Base-by-base conservation (phyloP, 2,329 filamentous ascomycete species). In the Trichoderma lentiforme region DNA sequence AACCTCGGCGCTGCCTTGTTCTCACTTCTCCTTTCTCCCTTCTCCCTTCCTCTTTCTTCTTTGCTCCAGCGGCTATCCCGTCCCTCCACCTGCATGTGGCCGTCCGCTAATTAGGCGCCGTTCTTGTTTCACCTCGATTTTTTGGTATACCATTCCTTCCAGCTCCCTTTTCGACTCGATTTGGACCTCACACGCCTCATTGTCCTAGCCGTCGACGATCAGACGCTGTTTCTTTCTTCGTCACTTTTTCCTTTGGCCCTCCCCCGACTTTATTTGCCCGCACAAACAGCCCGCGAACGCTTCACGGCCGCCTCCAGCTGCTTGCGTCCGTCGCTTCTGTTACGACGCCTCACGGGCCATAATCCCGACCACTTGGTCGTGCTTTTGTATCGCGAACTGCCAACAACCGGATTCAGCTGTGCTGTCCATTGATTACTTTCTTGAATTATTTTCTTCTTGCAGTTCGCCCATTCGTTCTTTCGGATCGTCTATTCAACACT, bases 361-460 rank as follows among this genome's bases (percentile, higher is more conserved):
- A 39, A 64, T 58, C 28, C 62, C 39, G 61, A 73, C 70, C 76
- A 77, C 77, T 64, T 12, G 51, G 71, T 72, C 64, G 66, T 70
- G 69, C 51, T 66, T 68, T 73, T 63, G 57, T 67, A 71, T 70
- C 70, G 70, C 75, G 61, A 74, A 73, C 71, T 57, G 75, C 60
- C 71, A 73, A 73, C 73, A 69, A 75, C 76, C 81, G 85, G 84
- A 86, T 86, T 82, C 85, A 86, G 85, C 85, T 85, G 85, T 76
- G 84, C 85, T 86, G 85, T 86, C 84, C 84, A 80, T 73, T 75
- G 72, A 74, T 74, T 74, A 28, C 30, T 32, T 70, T 62, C 68
- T 53, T 62, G 51, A 66, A 68, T 71, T 32, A 9, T 73, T 71
- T 74, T 73, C 67, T 36, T 72, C 74, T 73, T 71, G 60, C 63